phyloP scores from a whole-genome alignment of 257 asterid genomes.

The Jacaranda mimosifolia region DNA sequence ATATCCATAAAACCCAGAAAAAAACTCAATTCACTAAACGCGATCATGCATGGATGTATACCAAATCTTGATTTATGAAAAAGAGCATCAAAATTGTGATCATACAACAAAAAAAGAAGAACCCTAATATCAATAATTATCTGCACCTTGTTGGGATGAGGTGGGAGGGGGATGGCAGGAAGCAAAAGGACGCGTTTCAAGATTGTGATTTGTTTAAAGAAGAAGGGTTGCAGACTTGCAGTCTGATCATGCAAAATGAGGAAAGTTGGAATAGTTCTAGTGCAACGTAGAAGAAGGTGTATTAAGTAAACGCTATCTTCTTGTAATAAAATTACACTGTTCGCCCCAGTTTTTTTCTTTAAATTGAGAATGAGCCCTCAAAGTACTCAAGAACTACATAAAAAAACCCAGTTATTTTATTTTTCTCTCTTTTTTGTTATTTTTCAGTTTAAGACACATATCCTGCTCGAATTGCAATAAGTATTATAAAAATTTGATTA shows the following conservation, averaged over 20 bases:
- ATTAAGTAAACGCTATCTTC: neutral
- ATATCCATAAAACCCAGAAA: neutral
- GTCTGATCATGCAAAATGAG: slow-evolving; percentile 41
- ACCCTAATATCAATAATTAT: neutral
- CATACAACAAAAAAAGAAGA: neutral
- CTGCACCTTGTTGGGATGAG: slow-evolving; percentile 24
- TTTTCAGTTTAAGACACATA: neutral
- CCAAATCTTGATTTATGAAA: slow-evolving; percentile 13
- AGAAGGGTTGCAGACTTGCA: slow-evolving; percentile 1
- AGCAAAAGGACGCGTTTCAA: slow-evolving; percentile 3
- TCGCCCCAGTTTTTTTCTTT: slow-evolving; percentile 16
- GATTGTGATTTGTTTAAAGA: slow-evolving; percentile 1
- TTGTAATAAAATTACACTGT: slow-evolving; percentile 16
- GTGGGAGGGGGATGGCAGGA: neutral
- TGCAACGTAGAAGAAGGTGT: neutral
- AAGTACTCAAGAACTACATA: neutral
- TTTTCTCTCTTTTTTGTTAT: neutral
- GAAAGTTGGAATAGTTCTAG: slow-evolving; percentile 15
- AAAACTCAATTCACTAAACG: slow-evolving; percentile 4
- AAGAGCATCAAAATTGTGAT: slow-evolving; percentile 14
- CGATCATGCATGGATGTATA: slow-evolving; percentile 14
- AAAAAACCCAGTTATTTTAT: neutral
- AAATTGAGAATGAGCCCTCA: neutral
- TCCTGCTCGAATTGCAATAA: neutral
- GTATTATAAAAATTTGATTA: no score